Percentiles rank a stretch among this genome's conserved stretches.
phyloP scores from a whole-genome alignment of 192 early-diverging fungal genomes.

The Tieghemiomyces parasiticus region DNA sequence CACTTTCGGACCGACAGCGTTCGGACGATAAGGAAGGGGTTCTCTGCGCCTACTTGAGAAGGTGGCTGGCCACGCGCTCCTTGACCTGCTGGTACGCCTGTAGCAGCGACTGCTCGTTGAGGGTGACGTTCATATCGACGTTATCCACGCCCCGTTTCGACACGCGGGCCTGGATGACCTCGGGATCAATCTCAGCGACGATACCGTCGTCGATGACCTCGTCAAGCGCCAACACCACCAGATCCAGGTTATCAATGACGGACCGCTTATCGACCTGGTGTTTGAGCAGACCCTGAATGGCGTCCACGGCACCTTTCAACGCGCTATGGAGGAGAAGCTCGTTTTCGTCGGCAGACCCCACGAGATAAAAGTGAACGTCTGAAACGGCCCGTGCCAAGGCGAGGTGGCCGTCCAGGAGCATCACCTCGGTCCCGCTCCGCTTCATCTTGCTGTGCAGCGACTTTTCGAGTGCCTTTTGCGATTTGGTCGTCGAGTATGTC shows the following conservation, averaged over 20 bases:
- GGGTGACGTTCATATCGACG: constrained; percentile 43
- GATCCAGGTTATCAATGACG: constrained; percentile 81
- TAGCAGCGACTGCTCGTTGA: constrained; percentile 56
- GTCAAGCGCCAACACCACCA: constrained; percentile 80
- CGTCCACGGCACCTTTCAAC: constrained; percentile 70
- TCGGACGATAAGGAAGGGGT: background rate
- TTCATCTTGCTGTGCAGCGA: constrained; percentile 74
- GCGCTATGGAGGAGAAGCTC: constrained; percentile 72
- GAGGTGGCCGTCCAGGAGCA: constrained; percentile 87
- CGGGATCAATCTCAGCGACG: constrained; percentile 56
- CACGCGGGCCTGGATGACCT: constrained; percentile 57
- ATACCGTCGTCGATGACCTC: constrained; percentile 91
- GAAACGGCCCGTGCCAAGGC: constrained; percentile 73
- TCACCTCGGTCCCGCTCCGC: constrained; percentile 54
- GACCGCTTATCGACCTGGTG: constrained; percentile 83
- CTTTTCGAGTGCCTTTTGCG: constrained; percentile 85
- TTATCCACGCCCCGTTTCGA: constrained; percentile 57
- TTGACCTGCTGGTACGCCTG: constrained; percentile 65
- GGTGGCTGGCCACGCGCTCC: constrained; percentile 49
- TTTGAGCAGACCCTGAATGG: constrained; percentile 69
- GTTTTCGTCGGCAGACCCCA: constrained; percentile 86
- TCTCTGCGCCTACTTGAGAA: constrained; percentile 33
- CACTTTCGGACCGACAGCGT: background rate
- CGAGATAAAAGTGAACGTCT: constrained; percentile 83
- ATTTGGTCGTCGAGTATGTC: constrained; percentile 47